These are phyloP conservation scores for Diplodia sapinea DNA, from an alignment of 2,329 filamentous ascomycete genomes.

Conservation along the genomic window DNA sequence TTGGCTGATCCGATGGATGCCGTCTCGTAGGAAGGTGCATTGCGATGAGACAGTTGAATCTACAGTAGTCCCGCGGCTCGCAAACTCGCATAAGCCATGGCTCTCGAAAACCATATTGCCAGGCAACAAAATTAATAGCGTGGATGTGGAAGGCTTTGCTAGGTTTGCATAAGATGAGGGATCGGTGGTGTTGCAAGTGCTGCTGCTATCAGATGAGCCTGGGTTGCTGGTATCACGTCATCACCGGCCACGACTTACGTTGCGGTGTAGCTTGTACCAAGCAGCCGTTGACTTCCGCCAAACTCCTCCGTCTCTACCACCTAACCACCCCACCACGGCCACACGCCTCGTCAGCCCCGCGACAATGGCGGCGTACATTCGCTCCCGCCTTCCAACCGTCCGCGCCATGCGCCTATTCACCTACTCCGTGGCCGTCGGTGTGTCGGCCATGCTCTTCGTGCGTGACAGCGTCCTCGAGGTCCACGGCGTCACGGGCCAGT, in stretches of 20 bases:
- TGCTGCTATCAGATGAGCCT: too few species aligned
- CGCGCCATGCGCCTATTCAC: background rate
- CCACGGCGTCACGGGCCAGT: conserved; percentile 45
- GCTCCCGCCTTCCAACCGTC: background rate
- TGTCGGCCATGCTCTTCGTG: background rate
- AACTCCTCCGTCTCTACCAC: background rate
- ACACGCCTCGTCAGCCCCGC: background rate
- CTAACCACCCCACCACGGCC: background rate
- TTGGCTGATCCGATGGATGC: background rate
- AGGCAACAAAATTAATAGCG: background rate
- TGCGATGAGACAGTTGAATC: conserved; percentile 1
- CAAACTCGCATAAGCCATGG: background rate
- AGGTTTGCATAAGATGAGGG: background rate
- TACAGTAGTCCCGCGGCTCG: background rate
- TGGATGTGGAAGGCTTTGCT: background rate
- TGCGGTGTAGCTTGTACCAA: background rate
- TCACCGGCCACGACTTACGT: conserved; percentile 2
- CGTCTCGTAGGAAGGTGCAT: background rate
- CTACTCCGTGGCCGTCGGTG: conserved; percentile 4
- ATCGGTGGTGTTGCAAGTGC: background rate
- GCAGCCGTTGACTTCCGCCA: background rate
- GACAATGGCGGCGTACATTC: conserved; percentile 7
- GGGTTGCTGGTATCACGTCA: background rate
- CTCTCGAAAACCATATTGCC: too few species aligned
- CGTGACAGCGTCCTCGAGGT: conserved; percentile 21